Percentiles rank a stretch among this genome's conserved stretches.
These are phyloP conservation scores for Limnanthes douglasii DNA, from an alignment of 345 rosid genomes.

Conservation along the genomic window DNA sequence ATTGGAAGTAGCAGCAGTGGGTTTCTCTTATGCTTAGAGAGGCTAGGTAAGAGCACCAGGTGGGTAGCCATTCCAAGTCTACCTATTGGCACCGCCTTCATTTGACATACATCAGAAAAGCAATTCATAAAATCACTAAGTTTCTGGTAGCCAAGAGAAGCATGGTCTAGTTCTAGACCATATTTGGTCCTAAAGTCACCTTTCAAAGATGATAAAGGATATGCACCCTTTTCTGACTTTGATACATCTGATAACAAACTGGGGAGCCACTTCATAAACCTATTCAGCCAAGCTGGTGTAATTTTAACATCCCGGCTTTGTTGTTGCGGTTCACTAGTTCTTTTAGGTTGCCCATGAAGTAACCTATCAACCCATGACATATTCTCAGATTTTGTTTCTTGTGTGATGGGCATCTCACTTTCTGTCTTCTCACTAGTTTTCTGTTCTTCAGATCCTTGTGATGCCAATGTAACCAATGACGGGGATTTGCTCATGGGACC, in stretches of 20 bases:
- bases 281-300: slow-evolving; percentile 45
- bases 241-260: slow-evolving; percentile 22
- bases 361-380: slow-evolving; percentile 34
- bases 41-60: slow-evolving; percentile 44
- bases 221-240: slow-evolving; percentile 15
- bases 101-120: slow-evolving; percentile 37
- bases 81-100: slow-evolving; percentile 20
- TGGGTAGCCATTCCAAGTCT: slow-evolving; percentile 35
- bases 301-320: slow-evolving; percentile 1
- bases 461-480: no score
- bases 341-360: slow-evolving; percentile 20
- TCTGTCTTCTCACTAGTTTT: background rate
- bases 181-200: slow-evolving; percentile 49
- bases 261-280: slow-evolving; percentile 61
- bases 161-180: slow-evolving; percentile 54
- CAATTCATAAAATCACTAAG: slow-evolving; percentile 56
- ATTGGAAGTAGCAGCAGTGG: slow-evolving; percentile 15
- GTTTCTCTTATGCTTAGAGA: slow-evolving; percentile 10
- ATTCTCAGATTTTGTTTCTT: slow-evolving; percentile 9
- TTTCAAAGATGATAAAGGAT: slow-evolving; percentile 79
- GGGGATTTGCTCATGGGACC: no score
- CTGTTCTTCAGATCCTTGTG: slow-evolving; percentile 6
- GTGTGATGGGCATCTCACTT: slow-evolving; percentile 6
- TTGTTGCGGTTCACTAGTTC: slow-evolving; percentile 7
- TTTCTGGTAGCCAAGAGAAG: slow-evolving; percentile 61